These are phyloP conservation scores for Fusarium sp. DNA, from an alignment of 2,329 filamentous ascomycete species.

Conservation along the genomic window DNA sequence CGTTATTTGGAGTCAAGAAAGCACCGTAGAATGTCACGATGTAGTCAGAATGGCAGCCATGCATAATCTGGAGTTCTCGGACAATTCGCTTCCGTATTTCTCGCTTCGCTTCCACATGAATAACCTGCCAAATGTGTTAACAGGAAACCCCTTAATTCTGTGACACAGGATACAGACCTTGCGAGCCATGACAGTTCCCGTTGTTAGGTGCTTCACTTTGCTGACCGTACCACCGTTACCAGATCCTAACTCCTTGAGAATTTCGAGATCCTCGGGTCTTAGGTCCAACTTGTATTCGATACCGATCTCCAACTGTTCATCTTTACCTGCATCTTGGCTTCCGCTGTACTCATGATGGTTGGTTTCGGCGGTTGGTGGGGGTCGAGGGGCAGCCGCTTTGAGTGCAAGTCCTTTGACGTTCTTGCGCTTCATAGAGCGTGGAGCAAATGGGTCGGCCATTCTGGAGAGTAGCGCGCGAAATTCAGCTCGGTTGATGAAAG, in stretches of 20 bases:
- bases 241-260: constrained; percentile 92
- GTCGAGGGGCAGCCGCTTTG: constrained; percentile 79
- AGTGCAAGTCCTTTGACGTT: constrained; percentile 97
- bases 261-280: constrained; percentile 89
- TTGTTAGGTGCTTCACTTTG: constrained; percentile 95
- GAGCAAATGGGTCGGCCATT: constrained; percentile 72
- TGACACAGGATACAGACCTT: constrained; percentile 71
- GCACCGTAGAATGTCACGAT: constrained; percentile 99
- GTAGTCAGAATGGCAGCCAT: constrained; percentile 95
- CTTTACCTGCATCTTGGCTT: constrained; percentile 67
- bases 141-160: neutral
- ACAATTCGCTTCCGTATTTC: constrained; percentile 97
- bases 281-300: constrained; percentile 96
- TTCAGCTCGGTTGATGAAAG: constrained; percentile 8
- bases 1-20: constrained; percentile 94
- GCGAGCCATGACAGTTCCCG: constrained; percentile 95
- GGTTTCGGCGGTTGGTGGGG: constrained; percentile 76
- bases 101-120: constrained; percentile 97
- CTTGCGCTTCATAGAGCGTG: constrained; percentile 95
- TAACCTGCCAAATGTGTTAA: constrained; percentile 70
- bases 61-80: constrained; percentile 97
- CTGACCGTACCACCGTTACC: constrained; percentile 98
- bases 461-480: constrained; percentile 34
- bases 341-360: constrained; percentile 70
- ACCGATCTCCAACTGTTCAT: constrained; percentile 85